Percentiles rank a stretch among this genome's conserved stretches.
Conservation (phyloP, 805 yeast species). For the Candida patagonica region DNA sequence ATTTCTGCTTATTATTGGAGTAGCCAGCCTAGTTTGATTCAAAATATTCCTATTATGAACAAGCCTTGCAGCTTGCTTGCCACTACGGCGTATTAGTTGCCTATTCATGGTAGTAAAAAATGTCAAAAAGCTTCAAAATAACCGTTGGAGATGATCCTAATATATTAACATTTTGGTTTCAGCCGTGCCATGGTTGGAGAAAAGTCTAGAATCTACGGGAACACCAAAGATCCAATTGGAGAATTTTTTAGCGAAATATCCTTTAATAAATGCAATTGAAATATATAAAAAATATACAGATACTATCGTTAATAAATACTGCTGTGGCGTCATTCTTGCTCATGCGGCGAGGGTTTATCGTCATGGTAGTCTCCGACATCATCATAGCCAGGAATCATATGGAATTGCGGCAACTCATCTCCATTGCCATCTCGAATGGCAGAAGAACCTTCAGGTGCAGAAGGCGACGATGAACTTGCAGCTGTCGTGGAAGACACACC, state of each 20-base stretch:
- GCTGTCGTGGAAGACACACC: not conserved
- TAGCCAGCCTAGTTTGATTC: too few species aligned
- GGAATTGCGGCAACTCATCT: slow-evolving; percentile 22
- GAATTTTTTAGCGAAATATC: too few species aligned
- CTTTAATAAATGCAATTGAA: not conserved
- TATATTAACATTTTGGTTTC: not conserved
- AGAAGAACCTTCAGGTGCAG: not conserved
- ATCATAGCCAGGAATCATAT: slow-evolving; percentile 39
- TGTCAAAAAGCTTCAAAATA: too few species aligned
- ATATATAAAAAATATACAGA: not conserved
- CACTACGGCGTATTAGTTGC: not conserved
- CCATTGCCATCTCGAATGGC: slow-evolving; percentile 1
- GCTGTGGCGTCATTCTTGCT: not conserved
- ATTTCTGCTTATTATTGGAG: too few species aligned
- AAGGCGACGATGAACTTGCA: not conserved
- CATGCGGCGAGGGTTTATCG: slow-evolving; percentile 21
- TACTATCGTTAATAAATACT: not conserved
- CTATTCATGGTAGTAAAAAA: slow-evolving; percentile 1
- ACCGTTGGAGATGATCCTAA: not conserved
- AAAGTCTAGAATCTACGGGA: slow-evolving; percentile 1
- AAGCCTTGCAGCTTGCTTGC: not conserved
- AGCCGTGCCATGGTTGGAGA: not conserved
- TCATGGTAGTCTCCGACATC: slow-evolving; percentile 39
- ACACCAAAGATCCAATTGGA: not conserved
- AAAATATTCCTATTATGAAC: too few species aligned